Evolutionary conservation across 805 yeast species (phyloP).

Genomic region (Brettanomyces anomalus): DNA sequence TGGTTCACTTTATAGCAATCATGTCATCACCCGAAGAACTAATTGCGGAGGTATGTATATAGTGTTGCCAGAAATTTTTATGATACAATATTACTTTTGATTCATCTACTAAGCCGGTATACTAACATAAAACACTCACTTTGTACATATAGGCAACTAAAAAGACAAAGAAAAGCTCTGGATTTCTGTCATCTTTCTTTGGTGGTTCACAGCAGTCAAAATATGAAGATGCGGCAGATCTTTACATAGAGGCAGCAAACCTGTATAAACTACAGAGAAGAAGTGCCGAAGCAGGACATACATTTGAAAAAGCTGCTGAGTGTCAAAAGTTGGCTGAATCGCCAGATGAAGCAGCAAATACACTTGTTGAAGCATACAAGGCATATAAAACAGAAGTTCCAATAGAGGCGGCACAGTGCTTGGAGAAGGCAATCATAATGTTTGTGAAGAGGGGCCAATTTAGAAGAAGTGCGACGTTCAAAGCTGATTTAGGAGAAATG

Average conservation of each 20-base stretch:
- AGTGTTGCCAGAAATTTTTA: too few relatives aligned
- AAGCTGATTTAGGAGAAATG: slow-evolving; percentile 81
- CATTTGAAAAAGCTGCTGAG: slow-evolving; percentile 80
- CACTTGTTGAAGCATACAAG: slow-evolving; percentile 85
- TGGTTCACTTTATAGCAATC: not conserved
- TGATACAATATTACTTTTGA: not conserved
- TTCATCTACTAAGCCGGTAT: not conserved
- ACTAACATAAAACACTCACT: not conserved
- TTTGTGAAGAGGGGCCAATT: slow-evolving; percentile 91
- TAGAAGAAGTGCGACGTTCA: slow-evolving; percentile 91
- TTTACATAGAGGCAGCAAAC: slow-evolving; percentile 91
- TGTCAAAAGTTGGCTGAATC: slow-evolving; percentile 66
- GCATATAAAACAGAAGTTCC: slow-evolving; percentile 71
- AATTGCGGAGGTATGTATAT: slow-evolving; percentile 24
- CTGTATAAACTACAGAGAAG: slow-evolving; percentile 71
- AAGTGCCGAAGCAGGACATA: slow-evolving; percentile 64
- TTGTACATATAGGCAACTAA: slow-evolving; percentile 47
- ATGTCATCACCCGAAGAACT: slow-evolving; percentile 28
- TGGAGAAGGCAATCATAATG: slow-evolving; percentile 69
- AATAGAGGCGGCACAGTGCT: slow-evolving; percentile 64
- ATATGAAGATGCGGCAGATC: slow-evolving; percentile 87
- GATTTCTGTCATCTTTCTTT: slow-evolving; percentile 54
- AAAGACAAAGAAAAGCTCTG: slow-evolving; percentile 59
- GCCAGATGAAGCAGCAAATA: slow-evolving; percentile 87
- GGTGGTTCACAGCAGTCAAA: slow-evolving; percentile 56